A percentile compares a stretch with the other conserved stretches of the same genome.
Evolutionary conservation across 192 early-diverging fungal genomes (phyloP).

Genomic region (Polychytrium aggregatum): DNA sequence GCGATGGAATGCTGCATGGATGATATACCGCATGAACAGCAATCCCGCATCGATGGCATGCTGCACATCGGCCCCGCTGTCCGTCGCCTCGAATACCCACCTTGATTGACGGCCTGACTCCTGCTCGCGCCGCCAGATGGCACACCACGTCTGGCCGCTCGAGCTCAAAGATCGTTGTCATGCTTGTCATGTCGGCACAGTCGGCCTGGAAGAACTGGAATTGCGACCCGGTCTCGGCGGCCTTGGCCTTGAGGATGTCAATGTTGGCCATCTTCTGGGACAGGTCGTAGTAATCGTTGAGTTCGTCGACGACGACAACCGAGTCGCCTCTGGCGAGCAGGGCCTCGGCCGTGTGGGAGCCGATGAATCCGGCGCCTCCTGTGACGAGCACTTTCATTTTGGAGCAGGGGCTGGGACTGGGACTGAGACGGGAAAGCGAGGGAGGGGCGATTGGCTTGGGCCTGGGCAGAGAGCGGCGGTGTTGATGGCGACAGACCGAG

Average conservation of each 20-base stretch:
- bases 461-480: too few relatives aligned
- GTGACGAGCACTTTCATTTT: slow-evolving; percentile 19
- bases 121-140: slow-evolving; percentile 6
- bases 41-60: too few relatives aligned
- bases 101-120: slow-evolving; percentile 4
- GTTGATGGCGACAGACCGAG: too few relatives aligned
- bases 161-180: slow-evolving; percentile 6
- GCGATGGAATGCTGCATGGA: too few relatives aligned
- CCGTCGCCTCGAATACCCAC: too few relatives aligned
- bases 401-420: too few relatives aligned
- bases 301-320: slow-evolving; percentile 17
- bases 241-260: background rate
- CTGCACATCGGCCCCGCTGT: too few relatives aligned
- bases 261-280: slow-evolving; percentile 5
- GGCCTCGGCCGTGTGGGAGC: slow-evolving; percentile 14
- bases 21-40: too few relatives aligned
- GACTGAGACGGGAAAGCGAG: too few relatives aligned
- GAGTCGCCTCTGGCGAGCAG: slow-evolving; percentile 7
- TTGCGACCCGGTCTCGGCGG: background rate
- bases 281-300: slow-evolving; percentile 13
- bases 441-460: too few relatives aligned
- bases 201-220: slow-evolving; percentile 3
- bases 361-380: slow-evolving; percentile 17
- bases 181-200: slow-evolving; percentile 2
- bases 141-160: slow-evolving; percentile 3